A percentile compares a stretch with the other conserved stretches of the same genome.
These are phyloP conservation scores for Zizania palustris DNA, from an alignment of 202 grass and related monocot species.

Conservation along the genomic window DNA sequence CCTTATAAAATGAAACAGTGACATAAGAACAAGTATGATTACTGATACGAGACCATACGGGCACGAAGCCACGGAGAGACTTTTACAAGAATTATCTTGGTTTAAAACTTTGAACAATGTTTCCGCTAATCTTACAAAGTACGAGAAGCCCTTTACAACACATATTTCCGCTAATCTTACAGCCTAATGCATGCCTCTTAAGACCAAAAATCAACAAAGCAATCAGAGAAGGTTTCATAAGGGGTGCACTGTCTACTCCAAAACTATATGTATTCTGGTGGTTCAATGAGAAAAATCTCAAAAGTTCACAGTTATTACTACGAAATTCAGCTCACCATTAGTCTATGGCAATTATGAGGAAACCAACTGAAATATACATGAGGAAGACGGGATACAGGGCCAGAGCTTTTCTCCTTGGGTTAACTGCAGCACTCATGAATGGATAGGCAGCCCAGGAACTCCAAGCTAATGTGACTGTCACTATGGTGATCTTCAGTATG, in stretches of 20 bases:
- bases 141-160: slow-evolving; percentile 48
- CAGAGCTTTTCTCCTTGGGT: slow-evolving; percentile 94
- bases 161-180: slow-evolving; percentile 42
- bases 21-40: not conserved
- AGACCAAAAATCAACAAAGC: slow-evolving; percentile 37
- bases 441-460: slow-evolving; percentile 99
- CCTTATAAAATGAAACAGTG: not conserved
- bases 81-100: not conserved
- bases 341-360: slow-evolving; percentile 97
- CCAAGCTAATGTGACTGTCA: slow-evolving; percentile 80
- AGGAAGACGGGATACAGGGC: slow-evolving; percentile 94
- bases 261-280: slow-evolving; percentile 41
- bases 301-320: slow-evolving; percentile 2
- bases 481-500: slow-evolving; percentile 81
- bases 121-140: slow-evolving; percentile 46
- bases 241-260: slow-evolving; percentile 34
- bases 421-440: slow-evolving; percentile 98
- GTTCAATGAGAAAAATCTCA: slow-evolving; percentile 34
- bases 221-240: not conserved
- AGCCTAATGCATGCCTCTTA: slow-evolving; percentile 33
- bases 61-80: not conserved
- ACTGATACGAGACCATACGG: not conserved
- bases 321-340: slow-evolving; percentile 33
- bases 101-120: not conserved
- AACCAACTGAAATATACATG: slow-evolving; percentile 96